Evolutionary conservation across 371 early-diverging fungal species (phyloP).

Genomic region (Mortierella sp.): DNA sequence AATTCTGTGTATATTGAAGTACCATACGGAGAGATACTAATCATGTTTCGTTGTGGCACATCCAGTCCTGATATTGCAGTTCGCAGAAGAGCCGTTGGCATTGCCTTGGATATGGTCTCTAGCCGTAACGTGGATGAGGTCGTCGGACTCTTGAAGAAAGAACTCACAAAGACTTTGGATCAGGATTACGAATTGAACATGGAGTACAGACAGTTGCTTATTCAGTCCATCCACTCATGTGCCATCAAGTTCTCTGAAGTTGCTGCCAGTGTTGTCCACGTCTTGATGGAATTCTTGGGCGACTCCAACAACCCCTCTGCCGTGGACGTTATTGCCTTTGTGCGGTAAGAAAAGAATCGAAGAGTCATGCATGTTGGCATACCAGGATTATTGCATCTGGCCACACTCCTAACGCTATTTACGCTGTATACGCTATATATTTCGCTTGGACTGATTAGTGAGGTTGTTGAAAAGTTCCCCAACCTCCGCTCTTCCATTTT

Average conservation of each 20-base stretch:
- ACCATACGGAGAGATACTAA: background rate
- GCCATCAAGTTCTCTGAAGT: slow-evolving; percentile 96
- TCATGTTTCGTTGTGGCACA: background rate
- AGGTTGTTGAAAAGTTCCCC: slow-evolving; percentile 97
- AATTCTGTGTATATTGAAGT: too few relatives aligned
- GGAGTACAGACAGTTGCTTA: slow-evolving; percentile 94
- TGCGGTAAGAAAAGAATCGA: slow-evolving; percentile 66
- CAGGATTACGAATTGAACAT: slow-evolving; percentile 89
- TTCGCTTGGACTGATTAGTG: slow-evolving; percentile 58
- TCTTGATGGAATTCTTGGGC: slow-evolving; percentile 93
- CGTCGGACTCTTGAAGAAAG: slow-evolving; percentile 93
- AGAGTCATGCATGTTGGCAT: background rate
- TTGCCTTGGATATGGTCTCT: slow-evolving; percentile 91
- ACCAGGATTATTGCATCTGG: background rate
- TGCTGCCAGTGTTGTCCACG: slow-evolving; percentile 94
- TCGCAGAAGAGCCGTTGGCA: slow-evolving; percentile 88
- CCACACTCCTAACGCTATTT: background rate
- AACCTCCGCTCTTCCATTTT: slow-evolving; percentile 85
- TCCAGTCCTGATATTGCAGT: slow-evolving; percentile 95
- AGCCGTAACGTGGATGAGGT: slow-evolving; percentile 94
- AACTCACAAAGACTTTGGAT: slow-evolving; percentile 91
- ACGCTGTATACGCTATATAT: background rate
- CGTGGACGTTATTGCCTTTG: slow-evolving; percentile 95
- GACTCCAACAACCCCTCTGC: slow-evolving; percentile 93
- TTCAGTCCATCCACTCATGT: slow-evolving; percentile 96